These are phyloP conservation scores for Trichoderma afroharzianum DNA, from an alignment of 2,329 filamentous ascomycete genomes.

Conservation along the genomic window DNA sequence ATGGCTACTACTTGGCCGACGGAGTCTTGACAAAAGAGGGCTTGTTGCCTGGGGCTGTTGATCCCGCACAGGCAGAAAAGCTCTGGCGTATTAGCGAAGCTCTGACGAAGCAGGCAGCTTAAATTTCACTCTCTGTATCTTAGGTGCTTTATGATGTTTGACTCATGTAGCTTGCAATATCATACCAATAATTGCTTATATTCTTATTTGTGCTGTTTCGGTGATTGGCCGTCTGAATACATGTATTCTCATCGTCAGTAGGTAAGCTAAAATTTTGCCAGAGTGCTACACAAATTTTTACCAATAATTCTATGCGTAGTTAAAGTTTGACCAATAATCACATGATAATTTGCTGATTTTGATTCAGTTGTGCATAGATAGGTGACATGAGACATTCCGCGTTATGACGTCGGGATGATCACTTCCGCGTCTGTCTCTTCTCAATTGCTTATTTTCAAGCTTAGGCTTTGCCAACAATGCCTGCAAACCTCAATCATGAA, in stretches of 20 bases:
- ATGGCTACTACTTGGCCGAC: slow-evolving; percentile 1
- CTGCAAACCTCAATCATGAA: background rate
- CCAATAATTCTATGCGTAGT: background rate
- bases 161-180: background rate
- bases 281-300: background rate
- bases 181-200: background rate
- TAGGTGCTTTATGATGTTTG: background rate
- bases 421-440: background rate
- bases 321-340: background rate
- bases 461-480: background rate
- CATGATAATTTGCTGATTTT: background rate
- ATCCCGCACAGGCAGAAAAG: background rate
- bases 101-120: background rate
- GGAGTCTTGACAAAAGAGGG: background rate
- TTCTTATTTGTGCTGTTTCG: background rate
- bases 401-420: slow-evolving; percentile 8
- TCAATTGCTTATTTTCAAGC: background rate
- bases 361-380: background rate
- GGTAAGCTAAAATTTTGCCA: no score
- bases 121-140: background rate
- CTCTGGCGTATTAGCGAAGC: background rate
- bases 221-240: no score
- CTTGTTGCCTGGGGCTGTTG: background rate
- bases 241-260: background rate
- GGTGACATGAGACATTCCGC: no score